Evolutionary conservation across 1,284 basidiomycete genomes (phyloP), one percentile per base, ranked within the genome.

Genomic region (Tranzscheliella williamsii): DNA sequence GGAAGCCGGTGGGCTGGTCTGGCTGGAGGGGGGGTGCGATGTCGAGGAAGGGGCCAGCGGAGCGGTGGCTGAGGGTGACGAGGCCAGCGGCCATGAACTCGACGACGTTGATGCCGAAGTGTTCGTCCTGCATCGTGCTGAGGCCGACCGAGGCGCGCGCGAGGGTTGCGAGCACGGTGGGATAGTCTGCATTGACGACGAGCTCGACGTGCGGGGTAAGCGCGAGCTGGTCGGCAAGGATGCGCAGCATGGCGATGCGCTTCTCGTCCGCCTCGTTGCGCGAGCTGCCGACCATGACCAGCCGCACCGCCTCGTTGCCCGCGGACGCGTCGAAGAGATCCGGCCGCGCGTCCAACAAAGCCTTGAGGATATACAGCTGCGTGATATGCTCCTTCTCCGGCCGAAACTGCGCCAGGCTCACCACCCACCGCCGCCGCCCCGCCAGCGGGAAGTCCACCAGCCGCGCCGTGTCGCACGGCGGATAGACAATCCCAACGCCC

Each of bases 101-200:
- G 7, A 98, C 94, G 16, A 99, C 84, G 69, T 93, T 95, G 77
- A 99, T 98, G 2, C 95, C 95, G 68, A 98, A 98, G 77, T 99
- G 94, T 78, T 99, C 95, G 74, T 98, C 93, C 1, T 93, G 85
- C 94, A 99, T 99, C 4, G 94, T 97, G 73, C 90, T 94, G 20
- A 97, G 76, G 0, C 95, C 94, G 4, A 96, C 83, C 50, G 86
- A 89, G 0, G 91, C 86, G 13, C 79, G 79, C 1, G 85, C 83
- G 1, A 98, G 82, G 80, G 85, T 85, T 2, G 78, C 58, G 1
- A 93, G 82, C 55, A 97, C 83, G 8, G 83, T 82, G 0, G 84
- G 64, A 65, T 88, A 97, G 1, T 87, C 80, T 0, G 90, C 90
- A 67, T 97, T 97, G 36, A 95, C 83, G 5, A 89, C 79, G 62